Percentiles rank a stretch among this genome's conserved stretches.
Evolutionary conservation across 2,329 filamentous ascomycete species (phyloP).

Genomic region (Boeremia exigua): DNA sequence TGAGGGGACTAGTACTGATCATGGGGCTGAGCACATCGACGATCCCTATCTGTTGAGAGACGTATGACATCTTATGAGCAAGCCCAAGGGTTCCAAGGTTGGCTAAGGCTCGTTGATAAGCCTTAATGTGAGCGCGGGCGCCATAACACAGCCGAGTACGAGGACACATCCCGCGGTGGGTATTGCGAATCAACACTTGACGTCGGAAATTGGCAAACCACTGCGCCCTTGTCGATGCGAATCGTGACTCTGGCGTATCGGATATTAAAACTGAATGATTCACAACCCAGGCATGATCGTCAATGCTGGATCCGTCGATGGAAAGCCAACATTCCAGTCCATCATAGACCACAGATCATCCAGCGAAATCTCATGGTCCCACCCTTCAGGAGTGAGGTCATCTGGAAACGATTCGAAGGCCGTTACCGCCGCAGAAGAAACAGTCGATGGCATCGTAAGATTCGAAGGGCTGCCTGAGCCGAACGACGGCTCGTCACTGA

Average conservation of each 20-base stretch:
- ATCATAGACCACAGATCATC: slow-evolving; percentile 15
- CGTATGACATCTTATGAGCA: too few species aligned
- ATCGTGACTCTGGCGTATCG: background rate
- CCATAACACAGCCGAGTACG: too few species aligned
- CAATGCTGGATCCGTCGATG: background rate
- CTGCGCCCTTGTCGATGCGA: background rate
- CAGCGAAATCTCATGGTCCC: slow-evolving; percentile 1
- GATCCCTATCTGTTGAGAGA: too few species aligned
- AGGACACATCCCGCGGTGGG: too few species aligned
- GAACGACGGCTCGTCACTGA: background rate
- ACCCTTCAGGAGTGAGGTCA: background rate
- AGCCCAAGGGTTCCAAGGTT: too few species aligned
- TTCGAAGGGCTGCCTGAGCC: background rate
- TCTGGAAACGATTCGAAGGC: background rate
- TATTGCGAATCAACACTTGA: too few species aligned
- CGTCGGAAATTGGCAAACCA: too few species aligned
- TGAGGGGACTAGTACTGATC: too few species aligned
- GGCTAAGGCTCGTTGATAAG: too few species aligned
- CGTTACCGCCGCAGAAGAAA: background rate
- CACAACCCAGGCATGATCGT: background rate
- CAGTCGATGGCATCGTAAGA: too few species aligned
- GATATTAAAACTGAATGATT: background rate
- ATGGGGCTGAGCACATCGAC: too few species aligned
- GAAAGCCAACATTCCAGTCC: slow-evolving; percentile 17
- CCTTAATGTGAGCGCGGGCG: too few species aligned